Evolutionary conservation across 768 basidiomycete species (phyloP), one percentile per base, ranked within the genome.

Genomic region (Ramaria sp.): DNA sequence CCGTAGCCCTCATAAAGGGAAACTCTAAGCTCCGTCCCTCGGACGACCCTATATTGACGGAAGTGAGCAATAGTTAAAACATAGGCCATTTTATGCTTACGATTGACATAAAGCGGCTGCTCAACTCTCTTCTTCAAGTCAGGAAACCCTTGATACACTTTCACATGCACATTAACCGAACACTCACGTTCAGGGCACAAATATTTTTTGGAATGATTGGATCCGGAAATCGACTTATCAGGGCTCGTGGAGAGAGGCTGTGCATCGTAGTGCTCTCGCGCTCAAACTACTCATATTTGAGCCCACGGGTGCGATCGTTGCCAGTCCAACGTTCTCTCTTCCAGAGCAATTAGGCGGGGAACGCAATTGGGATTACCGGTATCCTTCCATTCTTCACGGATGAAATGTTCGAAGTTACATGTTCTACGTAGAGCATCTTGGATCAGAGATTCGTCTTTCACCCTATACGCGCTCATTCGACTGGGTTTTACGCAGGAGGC

Each of bases 361-460:
- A 0, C 75, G 93, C 55, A 95, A 95, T 64, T 95, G 92, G 82
- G 84, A 86, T 64, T 85, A 87, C 61, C 76, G 84, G 75, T 83
- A 37, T 13, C 9, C 34, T 24, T 60, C n/a, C n/a, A 30, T 51
- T 22, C 50, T 53, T 39, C 17, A 30, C 53, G 27, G 11, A n/a
- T 20, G 33, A 13, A 19, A 50, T 19, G 53, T 30, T 34, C 3
- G n/a, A 17, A 24, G 15, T 58, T 33, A 39, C 51, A 52, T 49
- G 54, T 43, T 39, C 31, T 38, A 24, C 53, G 24, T 59, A 86
- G 87, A 20, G 84, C 83, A 3, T 88, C 86, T 0, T 91, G 89
- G 88, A 91, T 97, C 64, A 84, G 95, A n/a, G 95, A 99, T 65
- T 86, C 92, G 0, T 90, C 88, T 0, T 99, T 99, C 75, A 92